Evolutionary conservation across 2,329 filamentous ascomycete species (phyloP).

Genomic region (Aspergillus tamarii): DNA sequence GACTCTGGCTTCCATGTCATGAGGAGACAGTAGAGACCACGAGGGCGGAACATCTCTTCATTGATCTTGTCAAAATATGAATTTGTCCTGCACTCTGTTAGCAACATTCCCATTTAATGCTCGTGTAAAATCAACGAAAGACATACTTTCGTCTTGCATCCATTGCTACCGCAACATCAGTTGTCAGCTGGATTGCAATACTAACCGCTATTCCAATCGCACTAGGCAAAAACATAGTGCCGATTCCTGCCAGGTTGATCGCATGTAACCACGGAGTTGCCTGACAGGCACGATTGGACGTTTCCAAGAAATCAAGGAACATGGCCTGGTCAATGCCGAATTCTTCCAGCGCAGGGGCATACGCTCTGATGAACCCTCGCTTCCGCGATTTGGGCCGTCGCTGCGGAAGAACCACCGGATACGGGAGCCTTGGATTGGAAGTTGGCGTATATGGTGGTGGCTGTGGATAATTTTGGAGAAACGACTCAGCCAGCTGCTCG

Average conservation of each 20-base stretch:
- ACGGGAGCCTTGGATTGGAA: constrained; percentile 23
- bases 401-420: constrained; percentile 46
- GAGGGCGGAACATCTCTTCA: constrained; percentile 59
- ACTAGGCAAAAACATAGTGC: constrained; percentile 43
- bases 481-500: constrained; percentile 18
- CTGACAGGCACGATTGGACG: constrained; percentile 43
- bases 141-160: constrained; percentile 36
- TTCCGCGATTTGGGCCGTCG: constrained; percentile 39
- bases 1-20: constrained; percentile 56
- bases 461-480: constrained; percentile 16
- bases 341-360: constrained; percentile 39
- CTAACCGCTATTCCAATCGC: constrained; percentile 49
- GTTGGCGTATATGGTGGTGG: constrained; percentile 14
- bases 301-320: constrained; percentile 43
- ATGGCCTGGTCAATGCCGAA: constrained; percentile 40
- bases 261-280: constrained; percentile 43
- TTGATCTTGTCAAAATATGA: constrained; percentile 61
- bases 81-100: constrained; percentile 46
- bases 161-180: constrained; percentile 46
- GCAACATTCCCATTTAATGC: constrained; percentile 22
- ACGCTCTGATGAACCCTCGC: constrained; percentile 45
- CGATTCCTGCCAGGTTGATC: constrained; percentile 47
- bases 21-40: constrained; percentile 59
- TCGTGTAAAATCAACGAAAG: neutral
- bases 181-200: constrained; percentile 48